Base-by-base conservation (phyloP, 495 filamentous ascomycete species). In the Chaetomium tenue region DNA sequence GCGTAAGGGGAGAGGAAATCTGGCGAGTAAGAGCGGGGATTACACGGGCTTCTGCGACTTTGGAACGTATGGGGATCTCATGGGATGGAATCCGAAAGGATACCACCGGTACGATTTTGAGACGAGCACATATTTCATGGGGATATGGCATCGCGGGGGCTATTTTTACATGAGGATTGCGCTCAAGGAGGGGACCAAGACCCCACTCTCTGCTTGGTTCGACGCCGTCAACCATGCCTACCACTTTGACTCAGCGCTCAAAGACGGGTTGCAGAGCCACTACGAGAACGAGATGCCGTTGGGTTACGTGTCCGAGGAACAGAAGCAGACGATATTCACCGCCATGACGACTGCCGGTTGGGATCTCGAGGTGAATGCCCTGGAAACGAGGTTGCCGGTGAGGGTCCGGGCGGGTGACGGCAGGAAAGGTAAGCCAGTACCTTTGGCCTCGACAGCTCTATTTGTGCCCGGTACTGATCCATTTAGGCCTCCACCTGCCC, bases 131-230 rank as follows among this genome's bases (percentile, higher is more conserved):
- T 86, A 88, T 68, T 70, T 89, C 11, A 68, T 90, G 58, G 87
- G 82, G 74, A 83, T 78, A 60, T 76, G 74, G 71, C 76, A 83
- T 63, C 60, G 63, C 13, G 69, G 65, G 11, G 66, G 72, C 25
- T 75, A 68, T 40, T 79, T 79, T 56, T 84, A 82, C 56, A 76
- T 80, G 63, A 56, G 67, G 12, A 87, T 93, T 52, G 82, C 88
- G 22, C 72, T 97, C 16, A 92, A 92, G 73, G 78, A 83, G 58
- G 78, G 65, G 8, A 81, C 80, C 30, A 77, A 74, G 0, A 73
- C 81, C 22, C 84, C 88, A 63, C 72, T 92, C 2, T 84, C 84
- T 71, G 91, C 88, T 9, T 97, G 90, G 91, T 79, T 82, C 52
- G 87, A 93, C 67, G 91, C 88, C 8, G 80, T 93, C 7, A 76